Evolutionary conservation across 139 green algal species (phyloP).

Genomic region (Pseudopediastrum boryanum): DNA sequence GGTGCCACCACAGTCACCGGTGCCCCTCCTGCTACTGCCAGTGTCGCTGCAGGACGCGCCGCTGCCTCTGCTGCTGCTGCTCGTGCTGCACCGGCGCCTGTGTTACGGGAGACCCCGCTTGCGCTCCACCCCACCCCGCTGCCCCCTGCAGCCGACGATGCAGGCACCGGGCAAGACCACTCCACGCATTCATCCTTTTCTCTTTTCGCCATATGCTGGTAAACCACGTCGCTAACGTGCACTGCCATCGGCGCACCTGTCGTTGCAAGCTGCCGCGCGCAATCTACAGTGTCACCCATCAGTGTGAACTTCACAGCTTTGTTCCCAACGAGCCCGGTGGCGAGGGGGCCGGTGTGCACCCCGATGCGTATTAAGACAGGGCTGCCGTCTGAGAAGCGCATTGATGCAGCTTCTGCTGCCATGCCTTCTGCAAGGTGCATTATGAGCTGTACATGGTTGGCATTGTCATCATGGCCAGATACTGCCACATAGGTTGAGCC

Average conservation of each 20-base stretch:
- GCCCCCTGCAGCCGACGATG: not conserved
- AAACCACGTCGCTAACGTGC: conserved; percentile 18
- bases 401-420: conserved; percentile 7
- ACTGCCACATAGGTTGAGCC: conserved; percentile 35
- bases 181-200: not conserved
- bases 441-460: conserved; percentile 12
- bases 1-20: not conserved
- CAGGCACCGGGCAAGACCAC: not conserved
- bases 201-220: not conserved
- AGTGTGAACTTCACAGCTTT: conserved; percentile 32
- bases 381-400: conserved; percentile 10
- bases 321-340: conserved; percentile 35
- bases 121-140: not conserved
- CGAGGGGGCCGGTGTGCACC: conserved; percentile 24
- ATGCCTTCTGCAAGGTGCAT: conserved; percentile 11
- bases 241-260: not conserved
- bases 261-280: conserved; percentile 10
- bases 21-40: not conserved
- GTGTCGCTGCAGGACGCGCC: not conserved
- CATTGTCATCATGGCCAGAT: conserved; percentile 37
- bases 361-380: conserved; percentile 11
- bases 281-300: conserved; percentile 37
- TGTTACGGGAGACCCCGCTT: not conserved
- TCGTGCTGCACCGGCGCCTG: not conserved
- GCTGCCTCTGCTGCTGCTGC: not conserved